These are phyloP conservation scores for Suillus variegatus DNA, from an alignment of 768 basidiomycete genomes.

Conservation along the genomic window DNA sequence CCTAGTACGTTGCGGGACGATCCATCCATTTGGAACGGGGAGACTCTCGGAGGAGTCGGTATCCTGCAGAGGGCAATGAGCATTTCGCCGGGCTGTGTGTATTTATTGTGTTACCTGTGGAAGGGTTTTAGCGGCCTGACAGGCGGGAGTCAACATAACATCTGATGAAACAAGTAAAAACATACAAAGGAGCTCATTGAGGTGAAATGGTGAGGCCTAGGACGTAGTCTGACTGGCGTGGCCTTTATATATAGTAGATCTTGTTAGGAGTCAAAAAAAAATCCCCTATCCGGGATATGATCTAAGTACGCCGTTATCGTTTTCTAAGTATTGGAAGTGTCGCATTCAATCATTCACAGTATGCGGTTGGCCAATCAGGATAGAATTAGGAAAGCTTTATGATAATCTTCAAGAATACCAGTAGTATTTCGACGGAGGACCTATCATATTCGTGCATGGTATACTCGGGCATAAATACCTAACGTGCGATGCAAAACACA, in stretches of 20 bases:
- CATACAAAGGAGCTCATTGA: not conserved
- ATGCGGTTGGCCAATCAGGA: slow-evolving; percentile 7
- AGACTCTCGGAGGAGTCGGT: not conserved
- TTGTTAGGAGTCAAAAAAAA: too few relatives aligned
- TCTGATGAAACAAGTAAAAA: not conserved
- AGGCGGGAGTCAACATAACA: not conserved
- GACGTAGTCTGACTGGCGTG: not conserved
- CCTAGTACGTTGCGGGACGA: too few relatives aligned
- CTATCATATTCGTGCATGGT: slow-evolving; percentile 25
- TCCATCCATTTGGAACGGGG: not conserved
- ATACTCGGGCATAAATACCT: slow-evolving; percentile 26
- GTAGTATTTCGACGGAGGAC: slow-evolving; percentile 24
- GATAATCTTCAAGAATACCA: slow-evolving; percentile 29
- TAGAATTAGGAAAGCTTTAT: slow-evolving; percentile 28
- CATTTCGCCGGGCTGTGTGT: not conserved
- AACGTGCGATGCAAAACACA: slow-evolving; percentile 15
- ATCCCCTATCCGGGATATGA: too few relatives aligned
- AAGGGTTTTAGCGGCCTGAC: not conserved
- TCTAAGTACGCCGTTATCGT: too few relatives aligned
- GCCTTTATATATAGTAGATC: too few relatives aligned
- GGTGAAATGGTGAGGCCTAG: not conserved
- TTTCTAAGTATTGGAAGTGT: not conserved
- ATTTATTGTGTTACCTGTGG: not conserved
- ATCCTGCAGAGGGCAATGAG: not conserved
- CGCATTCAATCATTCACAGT: not conserved